Evolutionary conservation across 2,329 filamentous ascomycete species (phyloP), one percentile per base, ranked within the genome.

Genomic region (Pseudohalonectria lignicola): DNA sequence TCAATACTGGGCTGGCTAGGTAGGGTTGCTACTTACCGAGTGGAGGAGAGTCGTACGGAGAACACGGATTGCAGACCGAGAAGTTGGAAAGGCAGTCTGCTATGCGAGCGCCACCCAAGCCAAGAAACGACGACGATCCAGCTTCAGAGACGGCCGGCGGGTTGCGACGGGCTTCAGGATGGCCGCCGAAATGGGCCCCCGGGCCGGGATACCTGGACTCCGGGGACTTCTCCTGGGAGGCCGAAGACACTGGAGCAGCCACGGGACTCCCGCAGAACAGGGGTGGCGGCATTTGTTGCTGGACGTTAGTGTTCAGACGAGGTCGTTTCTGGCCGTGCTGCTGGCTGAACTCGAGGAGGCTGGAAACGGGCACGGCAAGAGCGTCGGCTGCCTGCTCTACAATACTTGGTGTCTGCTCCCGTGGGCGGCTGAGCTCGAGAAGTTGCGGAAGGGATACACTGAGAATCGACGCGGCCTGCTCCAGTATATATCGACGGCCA

Each of bases 11-110:
- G n/a, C n/a, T n/a, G n/a, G n/a, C n/a, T n/a, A n/a, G n/a, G n/a
- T n/a, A n/a, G n/a, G n/a, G n/a, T n/a, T n/a, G n/a, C n/a, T n/a
- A n/a, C n/a, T n/a, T n/a, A n/a, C n/a, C n/a, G n/a, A n/a, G n/a
- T 49, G 52, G 46, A 19, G 43, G 39, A 30, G 57, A 43, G 19
- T 57, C 56, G 45, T 53, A 54, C 17, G 51, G 46, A 31, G 54
- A 50, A 39, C 54, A 60, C n/a, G 58, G 52, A 21, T 53, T 45
- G 40, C 60, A 64, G 37, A 59, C 41, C 20, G 52, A 43, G 29
- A 62, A 53, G 41, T 48, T 54, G 21, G 52, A 44, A 16, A 63
- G 43, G 36, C 52, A 61, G 16, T 57, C 51, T 33, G 54, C 50
- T 28, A 62, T 34, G 21, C 57, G 51, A 31, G 53, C 41, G 31